Evolutionary conservation across 2,329 filamentous ascomycete genomes (phyloP), one percentile per base, ranked within the genome.

Genomic region (Hirsutella rhossiliensis): DNA sequence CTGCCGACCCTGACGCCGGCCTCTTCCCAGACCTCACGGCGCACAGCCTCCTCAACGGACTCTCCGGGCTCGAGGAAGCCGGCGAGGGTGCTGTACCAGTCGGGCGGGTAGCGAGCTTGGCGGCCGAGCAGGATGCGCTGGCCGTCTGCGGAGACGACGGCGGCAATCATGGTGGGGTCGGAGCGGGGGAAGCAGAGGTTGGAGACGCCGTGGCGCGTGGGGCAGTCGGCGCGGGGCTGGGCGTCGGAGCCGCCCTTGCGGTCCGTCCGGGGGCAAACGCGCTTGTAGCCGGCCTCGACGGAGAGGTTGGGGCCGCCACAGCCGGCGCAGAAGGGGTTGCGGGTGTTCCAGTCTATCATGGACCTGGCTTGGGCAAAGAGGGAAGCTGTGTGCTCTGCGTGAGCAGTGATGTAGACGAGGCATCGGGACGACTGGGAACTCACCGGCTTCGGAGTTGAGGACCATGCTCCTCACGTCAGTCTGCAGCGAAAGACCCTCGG

Each of bases 101-200:
- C 61, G 1, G 76, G 71, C 1, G 92, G 92, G 75, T 82, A 98
- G 43, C 86, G 76, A 64, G 84, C 85, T 57, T 86, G 80, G 13
- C 92, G 81, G 32, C 92, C 92, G 1, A 98, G 81, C 8, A 98
- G 76, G 34, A 95, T 67, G 48, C 79, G 78, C 51, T 81, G 75
- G 41, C 84, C 84, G 53, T 94, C 86, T 42, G 81, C 72, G 43
- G 84, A 94, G 29, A 97, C 77, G 11, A 96, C 82, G 1, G 89
- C 90, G 66, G 94, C 89, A 65, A 98, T 98, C 61, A 97, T 88
- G 27, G 87, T 94, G 1, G 89, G 88, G 55, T 96, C 89, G 2
- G 90, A 96, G 42, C 89, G 79, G 3, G 90, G 90, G 71, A 96
- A 97, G 57, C 76, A 83, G 43, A 96, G 73, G 64, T 98, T 98